Conservation (phyloP, 2,329 filamentous ascomycete genomes). For the Pseudogymnoascus sp. region DNA sequence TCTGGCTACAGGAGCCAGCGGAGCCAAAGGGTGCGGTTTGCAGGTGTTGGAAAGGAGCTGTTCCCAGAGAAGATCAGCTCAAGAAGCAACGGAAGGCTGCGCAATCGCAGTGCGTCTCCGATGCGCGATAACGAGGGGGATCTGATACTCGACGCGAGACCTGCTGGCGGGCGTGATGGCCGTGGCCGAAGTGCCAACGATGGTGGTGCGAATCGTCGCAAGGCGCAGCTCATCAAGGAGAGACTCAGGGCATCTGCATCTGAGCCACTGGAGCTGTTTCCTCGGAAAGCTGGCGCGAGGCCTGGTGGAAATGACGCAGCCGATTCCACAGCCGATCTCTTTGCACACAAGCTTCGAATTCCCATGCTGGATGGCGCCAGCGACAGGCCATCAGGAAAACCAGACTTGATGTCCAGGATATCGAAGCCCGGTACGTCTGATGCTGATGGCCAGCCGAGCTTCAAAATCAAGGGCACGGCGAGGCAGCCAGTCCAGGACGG, state of each 20-base stretch:
- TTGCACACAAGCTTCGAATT: slow-evolving; percentile 39
- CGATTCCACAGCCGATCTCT: slow-evolving; percentile 44
- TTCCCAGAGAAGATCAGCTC: slow-evolving; percentile 40
- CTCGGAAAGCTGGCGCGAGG: slow-evolving; percentile 35
- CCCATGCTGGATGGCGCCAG: slow-evolving; percentile 39
- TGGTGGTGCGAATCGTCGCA: slow-evolving; percentile 34
- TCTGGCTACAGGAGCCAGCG: slow-evolving; percentile 26
- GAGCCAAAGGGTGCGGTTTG: slow-evolving; percentile 15
- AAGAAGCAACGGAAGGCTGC: slow-evolving; percentile 24
- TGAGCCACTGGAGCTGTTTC: slow-evolving; percentile 45
- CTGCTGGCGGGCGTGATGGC: slow-evolving; percentile 15
- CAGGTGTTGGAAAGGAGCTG: slow-evolving; percentile 44
- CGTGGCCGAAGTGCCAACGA: slow-evolving; percentile 15
- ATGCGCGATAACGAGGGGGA: slow-evolving; percentile 29
- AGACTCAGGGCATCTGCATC: slow-evolving; percentile 18
- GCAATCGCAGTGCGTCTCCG: slow-evolving; percentile 28
- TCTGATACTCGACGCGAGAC: slow-evolving; percentile 13
- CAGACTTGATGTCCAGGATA: slow-evolving; percentile 19
- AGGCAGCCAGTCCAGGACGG: slow-evolving; percentile 38
- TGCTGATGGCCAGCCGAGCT: slow-evolving; percentile 29
- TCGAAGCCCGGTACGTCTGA: slow-evolving; percentile 9
- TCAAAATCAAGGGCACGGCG: slow-evolving; percentile 54
- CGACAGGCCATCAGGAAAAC: slow-evolving; percentile 21
- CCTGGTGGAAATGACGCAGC: slow-evolving; percentile 44
- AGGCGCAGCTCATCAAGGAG: slow-evolving; percentile 36